These are phyloP conservation scores for Suillus luteus DNA, from an alignment of 768 basidiomycete genomes.

Conservation along the genomic window DNA sequence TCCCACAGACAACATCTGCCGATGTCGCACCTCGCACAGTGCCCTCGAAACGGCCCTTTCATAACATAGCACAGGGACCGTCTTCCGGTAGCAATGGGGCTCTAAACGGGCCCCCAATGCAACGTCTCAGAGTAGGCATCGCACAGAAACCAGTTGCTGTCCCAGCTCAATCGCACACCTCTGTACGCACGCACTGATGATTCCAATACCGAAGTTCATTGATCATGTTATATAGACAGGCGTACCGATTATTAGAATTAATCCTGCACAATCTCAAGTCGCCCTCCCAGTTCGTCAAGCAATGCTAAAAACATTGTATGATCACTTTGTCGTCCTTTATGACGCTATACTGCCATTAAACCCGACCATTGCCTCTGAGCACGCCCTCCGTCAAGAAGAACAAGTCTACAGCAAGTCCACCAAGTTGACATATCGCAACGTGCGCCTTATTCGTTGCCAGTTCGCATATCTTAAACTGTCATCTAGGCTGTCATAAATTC, in stretches of 20 bases:
- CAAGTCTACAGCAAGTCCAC: conserved; percentile 75
- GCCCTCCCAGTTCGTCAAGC: conserved; percentile 73
- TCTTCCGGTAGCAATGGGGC: conserved; percentile 23
- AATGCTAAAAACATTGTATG: conserved; percentile 74
- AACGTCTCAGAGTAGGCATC: conserved; percentile 58
- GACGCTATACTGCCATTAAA: conserved; percentile 50
- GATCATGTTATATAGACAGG: conserved; percentile 44
- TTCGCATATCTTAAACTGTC: conserved; percentile 17
- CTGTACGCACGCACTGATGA: conserved; percentile 25
- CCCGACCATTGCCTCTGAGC: conserved; percentile 68
- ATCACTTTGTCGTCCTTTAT: conserved; percentile 75
- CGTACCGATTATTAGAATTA: conserved; percentile 64
- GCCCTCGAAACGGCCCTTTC: conserved; percentile 53
- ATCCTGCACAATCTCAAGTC: conserved; percentile 69
- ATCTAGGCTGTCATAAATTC: conserved; percentile 52
- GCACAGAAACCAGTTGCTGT: conserved; percentile 44
- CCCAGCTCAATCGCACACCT: conserved; percentile 39
- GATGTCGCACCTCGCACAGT: conserved; percentile 29
- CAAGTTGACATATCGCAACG: conserved; percentile 84
- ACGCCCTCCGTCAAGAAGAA: conserved; percentile 80
- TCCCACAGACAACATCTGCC: conserved; percentile 19
- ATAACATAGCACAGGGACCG: conserved; percentile 28
- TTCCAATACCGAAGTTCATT: background rate
- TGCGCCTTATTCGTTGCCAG: conserved; percentile 34
- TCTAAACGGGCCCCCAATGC: conserved; percentile 56